Evolutionary conservation across 1,284 basidiomycete genomes (phyloP).

Genomic region (Ganoderma lingzhi): DNA sequence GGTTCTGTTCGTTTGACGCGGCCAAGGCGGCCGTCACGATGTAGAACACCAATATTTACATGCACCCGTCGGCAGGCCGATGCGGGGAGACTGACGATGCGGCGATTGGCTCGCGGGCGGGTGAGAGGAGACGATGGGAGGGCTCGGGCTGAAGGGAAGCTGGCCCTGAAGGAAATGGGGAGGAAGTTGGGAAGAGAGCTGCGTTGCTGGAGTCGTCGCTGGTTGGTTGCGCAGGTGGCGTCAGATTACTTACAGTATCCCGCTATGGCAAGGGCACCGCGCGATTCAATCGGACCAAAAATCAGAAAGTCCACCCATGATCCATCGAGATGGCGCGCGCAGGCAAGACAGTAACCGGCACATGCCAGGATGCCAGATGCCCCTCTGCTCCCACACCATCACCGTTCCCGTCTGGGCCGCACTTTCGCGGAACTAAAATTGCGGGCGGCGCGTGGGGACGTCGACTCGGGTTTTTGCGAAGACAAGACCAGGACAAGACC

Average conservation of each 20-base stretch:
- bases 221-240: conserved; percentile 2
- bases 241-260: neutral
- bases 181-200: conserved; percentile 4
- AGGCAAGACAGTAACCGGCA: neutral
- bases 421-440: conserved; percentile 6
- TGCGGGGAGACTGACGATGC: neutral
- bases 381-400: conserved; percentile 8
- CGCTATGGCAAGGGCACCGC: neutral
- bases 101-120: neutral
- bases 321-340: neutral
- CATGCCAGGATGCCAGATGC: neutral
- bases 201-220: neutral
- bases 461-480: neutral
- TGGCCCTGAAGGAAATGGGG: neutral
- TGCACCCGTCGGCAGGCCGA: neutral
- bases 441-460: neutral
- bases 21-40: neutral
- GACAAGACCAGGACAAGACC: neutral
- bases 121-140: too few relatives aligned
- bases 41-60: neutral
- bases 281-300: conserved; percentile 6
- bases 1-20: neutral
- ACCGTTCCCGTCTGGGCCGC: neutral
- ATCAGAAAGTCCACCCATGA: neutral
- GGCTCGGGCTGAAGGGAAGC: neutral